These are phyloP conservation scores for Narthecium ossifragum DNA, from an alignment of 106 monocot species.

Conservation along the genomic window DNA sequence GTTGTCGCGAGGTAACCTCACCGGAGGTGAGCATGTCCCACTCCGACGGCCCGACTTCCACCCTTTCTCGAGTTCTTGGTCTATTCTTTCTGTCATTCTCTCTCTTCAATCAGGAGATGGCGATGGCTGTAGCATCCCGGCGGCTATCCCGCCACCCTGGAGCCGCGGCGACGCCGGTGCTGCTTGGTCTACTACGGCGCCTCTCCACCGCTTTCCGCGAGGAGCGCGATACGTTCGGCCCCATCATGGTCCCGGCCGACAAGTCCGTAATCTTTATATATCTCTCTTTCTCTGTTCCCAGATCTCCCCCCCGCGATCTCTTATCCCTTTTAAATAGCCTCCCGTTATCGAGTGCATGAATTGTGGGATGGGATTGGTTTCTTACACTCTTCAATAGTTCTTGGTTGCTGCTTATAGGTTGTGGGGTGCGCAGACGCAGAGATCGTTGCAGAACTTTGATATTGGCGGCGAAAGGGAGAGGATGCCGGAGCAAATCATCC, in stretches of 20 bases:
- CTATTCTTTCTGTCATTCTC: too few species aligned
- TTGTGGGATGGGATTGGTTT: not conserved
- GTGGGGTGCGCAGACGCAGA: slow-evolving; percentile 98
- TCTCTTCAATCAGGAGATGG: too few species aligned
- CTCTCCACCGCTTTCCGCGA: slow-evolving; percentile 71
- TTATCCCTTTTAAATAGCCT: too few species aligned
- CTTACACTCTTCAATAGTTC: too few species aligned
- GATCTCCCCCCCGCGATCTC: too few species aligned
- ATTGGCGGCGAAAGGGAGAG: slow-evolving; percentile 79
- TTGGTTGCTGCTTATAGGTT: slow-evolving; percentile 31
- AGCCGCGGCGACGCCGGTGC: slow-evolving; percentile 6
- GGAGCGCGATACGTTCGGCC: slow-evolving; percentile 82
- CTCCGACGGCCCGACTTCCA: too few species aligned
- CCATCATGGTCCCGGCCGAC: slow-evolving; percentile 66
- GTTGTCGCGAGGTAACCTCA: too few species aligned
- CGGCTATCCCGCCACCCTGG: slow-evolving; percentile 25
- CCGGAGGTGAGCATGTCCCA: too few species aligned
- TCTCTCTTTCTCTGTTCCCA: not conserved
- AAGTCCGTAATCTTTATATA: slow-evolving; percentile 28
- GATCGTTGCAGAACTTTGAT: slow-evolving; percentile 93
- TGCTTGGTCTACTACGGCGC: slow-evolving; percentile 24
- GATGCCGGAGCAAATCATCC: slow-evolving; percentile 90
- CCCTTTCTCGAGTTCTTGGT: too few species aligned
- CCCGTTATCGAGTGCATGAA: too few species aligned
- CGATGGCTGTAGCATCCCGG: slow-evolving; percentile 30